These are phyloP conservation scores for Glycyrrhiza uralensis DNA, from an alignment of 306 rosid species.

Conservation along the genomic window DNA sequence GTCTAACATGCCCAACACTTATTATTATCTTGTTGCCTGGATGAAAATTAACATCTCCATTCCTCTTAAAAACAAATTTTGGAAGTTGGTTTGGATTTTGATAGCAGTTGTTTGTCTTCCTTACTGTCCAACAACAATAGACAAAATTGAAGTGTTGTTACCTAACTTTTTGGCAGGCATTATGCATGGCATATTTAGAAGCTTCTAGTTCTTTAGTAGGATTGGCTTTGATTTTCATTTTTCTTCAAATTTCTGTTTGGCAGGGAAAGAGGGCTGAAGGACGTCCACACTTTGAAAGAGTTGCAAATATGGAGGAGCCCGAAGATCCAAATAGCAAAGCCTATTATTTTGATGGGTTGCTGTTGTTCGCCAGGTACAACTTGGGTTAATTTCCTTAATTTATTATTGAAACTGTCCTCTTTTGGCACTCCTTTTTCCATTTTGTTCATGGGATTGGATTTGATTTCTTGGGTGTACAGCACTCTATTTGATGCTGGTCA, in stretches of 20 bases:
- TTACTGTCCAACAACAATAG: neutral
- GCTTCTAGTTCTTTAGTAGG: conserved; percentile 6
- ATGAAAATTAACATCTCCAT: conserved; percentile 11
- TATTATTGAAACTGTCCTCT: neutral
- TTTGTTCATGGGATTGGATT: conserved; percentile 10
- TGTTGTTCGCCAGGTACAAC: conserved; percentile 72
- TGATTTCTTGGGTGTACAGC: conserved; percentile 45
- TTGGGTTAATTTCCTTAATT: neutral
- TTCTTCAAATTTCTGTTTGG: conserved; percentile 18
- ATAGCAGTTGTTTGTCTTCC: neutral
- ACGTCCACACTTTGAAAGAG: conserved; percentile 66
- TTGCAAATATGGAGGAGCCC: conserved; percentile 74
- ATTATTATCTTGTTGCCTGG: neutral
- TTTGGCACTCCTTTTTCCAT: neutral
- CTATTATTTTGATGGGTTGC: conserved; percentile 76
- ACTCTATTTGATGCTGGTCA: conserved; percentile 63
- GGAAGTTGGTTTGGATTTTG: neutral
- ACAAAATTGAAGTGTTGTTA: neutral
- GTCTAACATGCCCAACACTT: neutral
- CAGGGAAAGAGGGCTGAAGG: conserved; percentile 78
- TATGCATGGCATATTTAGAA: neutral
- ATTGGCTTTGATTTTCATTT: neutral
- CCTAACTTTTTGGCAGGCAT: neutral
- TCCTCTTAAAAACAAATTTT: conserved; percentile 10
- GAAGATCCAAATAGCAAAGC: conserved; percentile 66